A percentile compares a stretch with the other conserved stretches of the same genome.
These are phyloP conservation scores for Xerocomus brunneocitrinus DNA, from an alignment of 768 basidiomycete species.

Conservation along the genomic window DNA sequence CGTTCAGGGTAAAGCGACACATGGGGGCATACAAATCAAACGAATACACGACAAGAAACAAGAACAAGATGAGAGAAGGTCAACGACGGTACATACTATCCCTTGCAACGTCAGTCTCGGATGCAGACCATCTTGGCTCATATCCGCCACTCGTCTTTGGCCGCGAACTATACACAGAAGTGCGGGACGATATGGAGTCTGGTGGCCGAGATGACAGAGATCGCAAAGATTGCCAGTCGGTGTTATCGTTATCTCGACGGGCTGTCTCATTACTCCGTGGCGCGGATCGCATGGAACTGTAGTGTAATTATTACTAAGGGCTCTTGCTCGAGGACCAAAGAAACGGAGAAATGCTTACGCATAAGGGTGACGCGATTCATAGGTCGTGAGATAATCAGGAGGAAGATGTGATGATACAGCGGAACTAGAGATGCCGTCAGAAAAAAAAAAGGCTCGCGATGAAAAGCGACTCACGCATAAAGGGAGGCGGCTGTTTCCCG, in stretches of 20 bases:
- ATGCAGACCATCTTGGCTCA: conserved; percentile 22
- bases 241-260: conserved; percentile 7
- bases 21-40: conserved; percentile 1
- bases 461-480: conserved; percentile 48
- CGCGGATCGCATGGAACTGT: conserved; percentile 11
- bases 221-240: not conserved
- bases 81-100: conserved; percentile 15
- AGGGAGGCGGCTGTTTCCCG: conserved; percentile 37
- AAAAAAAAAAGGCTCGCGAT: not conserved
- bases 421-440: conserved; percentile 34
- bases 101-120: conserved; percentile 19
- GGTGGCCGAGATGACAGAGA: not conserved
- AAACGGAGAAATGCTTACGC: conserved; percentile 17
- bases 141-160: conserved; percentile 1
- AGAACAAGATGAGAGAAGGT: not conserved
- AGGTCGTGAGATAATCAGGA: conserved; percentile 4
- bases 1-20: conserved; percentile 2
- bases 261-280: not conserved
- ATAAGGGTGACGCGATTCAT: conserved; percentile 11
- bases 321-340: not conserved
- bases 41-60: not conserved
- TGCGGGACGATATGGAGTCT: conserved; percentile 1
- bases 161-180: not conserved
- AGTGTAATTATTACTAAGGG: not conserved
- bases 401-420: conserved; percentile 49